Percentiles rank a stretch among this genome's conserved stretches.
Evolutionary conservation across 2,329 filamentous ascomycete genomes (phyloP).

Genomic region (Chaetomium strumarium): DNA sequence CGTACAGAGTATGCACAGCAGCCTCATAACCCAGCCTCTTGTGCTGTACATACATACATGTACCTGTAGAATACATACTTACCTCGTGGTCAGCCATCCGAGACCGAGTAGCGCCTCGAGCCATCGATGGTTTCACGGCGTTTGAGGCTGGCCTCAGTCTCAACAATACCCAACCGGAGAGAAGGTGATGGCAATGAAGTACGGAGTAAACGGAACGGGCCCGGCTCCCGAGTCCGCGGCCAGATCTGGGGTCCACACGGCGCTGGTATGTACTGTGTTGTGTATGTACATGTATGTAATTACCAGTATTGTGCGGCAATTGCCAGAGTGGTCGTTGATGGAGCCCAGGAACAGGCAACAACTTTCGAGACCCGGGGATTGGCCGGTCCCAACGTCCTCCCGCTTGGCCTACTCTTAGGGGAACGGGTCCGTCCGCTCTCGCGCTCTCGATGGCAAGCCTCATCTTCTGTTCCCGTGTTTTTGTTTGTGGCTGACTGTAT

Average conservation of each 20-base stretch:
- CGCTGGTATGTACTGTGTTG: too few relatives aligned
- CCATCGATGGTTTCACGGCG: not conserved
- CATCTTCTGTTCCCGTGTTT: too few relatives aligned
- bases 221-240: not conserved
- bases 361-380: constrained; percentile 1
- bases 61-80: too few relatives aligned
- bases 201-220: not conserved
- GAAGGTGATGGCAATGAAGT: not conserved
- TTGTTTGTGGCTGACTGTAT: too few relatives aligned
- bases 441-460: too few relatives aligned
- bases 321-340: too few relatives aligned
- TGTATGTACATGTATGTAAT: too few relatives aligned
- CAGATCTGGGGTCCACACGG: not conserved
- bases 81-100: not conserved
- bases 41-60: too few relatives aligned
- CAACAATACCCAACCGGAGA: not conserved
- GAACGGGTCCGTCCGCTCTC: too few relatives aligned
- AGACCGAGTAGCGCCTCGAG: not conserved
- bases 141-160: constrained; percentile 3
- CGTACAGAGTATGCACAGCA: too few relatives aligned
- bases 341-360: constrained; percentile 15
- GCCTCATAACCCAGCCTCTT: not conserved
- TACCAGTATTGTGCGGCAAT: too few relatives aligned
- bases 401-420: too few relatives aligned
- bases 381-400: not conserved